Percentiles rank a stretch among this genome's conserved stretches.
Conservation (phyloP, 2,329 filamentous ascomycete species). For the Zymoseptoria ardabiliae region DNA sequence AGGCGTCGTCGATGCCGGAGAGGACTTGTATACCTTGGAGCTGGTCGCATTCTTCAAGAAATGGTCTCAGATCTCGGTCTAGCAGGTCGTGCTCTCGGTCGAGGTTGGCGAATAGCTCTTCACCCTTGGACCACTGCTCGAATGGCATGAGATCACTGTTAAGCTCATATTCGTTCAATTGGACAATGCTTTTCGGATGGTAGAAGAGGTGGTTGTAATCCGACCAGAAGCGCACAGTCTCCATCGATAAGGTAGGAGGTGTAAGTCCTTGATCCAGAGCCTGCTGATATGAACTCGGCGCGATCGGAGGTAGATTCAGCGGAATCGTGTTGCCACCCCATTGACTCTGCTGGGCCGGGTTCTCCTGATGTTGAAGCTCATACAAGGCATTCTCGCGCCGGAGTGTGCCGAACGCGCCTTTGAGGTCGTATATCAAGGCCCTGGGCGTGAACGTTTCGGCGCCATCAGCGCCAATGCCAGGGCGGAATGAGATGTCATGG, state of each 20-base stretch:
- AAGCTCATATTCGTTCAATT: constrained; percentile 80
- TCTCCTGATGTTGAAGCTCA: constrained; percentile 47
- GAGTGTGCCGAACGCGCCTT: constrained; percentile 84
- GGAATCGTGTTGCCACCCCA: constrained; percentile 60
- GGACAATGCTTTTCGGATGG: constrained; percentile 79
- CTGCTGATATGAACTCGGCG: constrained; percentile 67
- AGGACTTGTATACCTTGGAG: constrained; percentile 74
- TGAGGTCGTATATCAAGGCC: constrained; percentile 89
- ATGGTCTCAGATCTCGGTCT: constrained; percentile 81
- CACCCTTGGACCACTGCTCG: constrained; percentile 65
- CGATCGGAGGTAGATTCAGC: constrained; percentile 61
- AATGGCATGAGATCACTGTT: constrained; percentile 75
- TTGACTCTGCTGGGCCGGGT: constrained; percentile 31
- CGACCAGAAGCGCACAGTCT: constrained; percentile 87
- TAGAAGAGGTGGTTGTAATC: constrained; percentile 92
- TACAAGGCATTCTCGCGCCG: constrained; percentile 85
- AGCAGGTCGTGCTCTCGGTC: constrained; percentile 69
- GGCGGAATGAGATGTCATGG: constrained; percentile 82
- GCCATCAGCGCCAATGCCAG: constrained; percentile 74
- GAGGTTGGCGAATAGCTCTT: constrained; percentile 57
- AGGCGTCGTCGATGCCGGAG: constrained; percentile 47
- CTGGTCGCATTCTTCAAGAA: constrained; percentile 87
- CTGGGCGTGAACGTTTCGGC: constrained; percentile 87
- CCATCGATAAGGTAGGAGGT: constrained; percentile 57
- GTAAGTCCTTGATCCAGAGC: constrained; percentile 65